Percentiles rank a stretch among this genome's conserved stretches.
phyloP scores from a whole-genome alignment of 192 early-diverging fungal species.

The Backusella parvicylindrica region DNA sequence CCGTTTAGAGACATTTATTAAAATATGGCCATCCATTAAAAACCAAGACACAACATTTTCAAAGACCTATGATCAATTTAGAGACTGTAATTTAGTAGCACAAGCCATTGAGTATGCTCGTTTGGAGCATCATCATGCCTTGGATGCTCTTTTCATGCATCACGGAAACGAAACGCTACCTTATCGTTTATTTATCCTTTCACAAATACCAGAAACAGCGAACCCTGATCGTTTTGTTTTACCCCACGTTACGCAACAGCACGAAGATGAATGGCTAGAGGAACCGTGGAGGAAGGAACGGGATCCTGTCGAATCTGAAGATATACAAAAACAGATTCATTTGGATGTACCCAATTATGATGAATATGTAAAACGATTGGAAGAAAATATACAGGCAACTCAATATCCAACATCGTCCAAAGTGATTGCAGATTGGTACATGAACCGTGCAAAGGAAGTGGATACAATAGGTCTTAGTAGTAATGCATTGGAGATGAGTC shows the following conservation, averaged over 20 bases:
- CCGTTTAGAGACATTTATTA: constrained; percentile 57
- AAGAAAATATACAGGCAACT: constrained; percentile 25
- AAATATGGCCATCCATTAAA: constrained; percentile 36
- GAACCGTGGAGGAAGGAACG: constrained; percentile 53
- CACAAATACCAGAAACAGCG: constrained; percentile 56
- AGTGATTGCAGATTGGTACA: constrained; percentile 58
- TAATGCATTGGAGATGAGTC: constrained; percentile 52
- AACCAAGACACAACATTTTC: constrained; percentile 27
- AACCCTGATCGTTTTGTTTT: constrained; percentile 41
- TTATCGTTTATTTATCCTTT: constrained; percentile 56
- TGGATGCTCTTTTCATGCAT: constrained; percentile 58
- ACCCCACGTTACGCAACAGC: constrained; percentile 20
- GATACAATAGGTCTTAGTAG: constrained; percentile 51
- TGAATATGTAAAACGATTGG: constrained; percentile 33
- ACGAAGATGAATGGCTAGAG: constrained; percentile 40
- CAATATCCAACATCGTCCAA: constrained; percentile 48
- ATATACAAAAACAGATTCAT: constrained; percentile 38
- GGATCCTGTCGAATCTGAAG: constrained; percentile 56
- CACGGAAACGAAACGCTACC: constrained; percentile 58
- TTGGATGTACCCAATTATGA: constrained; percentile 32
- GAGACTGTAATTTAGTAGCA: constrained; percentile 57
- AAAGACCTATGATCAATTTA: constrained; percentile 51
- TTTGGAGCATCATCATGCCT: constrained; percentile 49
- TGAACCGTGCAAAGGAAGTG: constrained; percentile 48
- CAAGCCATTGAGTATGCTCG: constrained; percentile 58